phyloP scores from a whole-genome alignment of 2,329 filamentous ascomycete genomes.

The Fusarium denticulatum region DNA sequence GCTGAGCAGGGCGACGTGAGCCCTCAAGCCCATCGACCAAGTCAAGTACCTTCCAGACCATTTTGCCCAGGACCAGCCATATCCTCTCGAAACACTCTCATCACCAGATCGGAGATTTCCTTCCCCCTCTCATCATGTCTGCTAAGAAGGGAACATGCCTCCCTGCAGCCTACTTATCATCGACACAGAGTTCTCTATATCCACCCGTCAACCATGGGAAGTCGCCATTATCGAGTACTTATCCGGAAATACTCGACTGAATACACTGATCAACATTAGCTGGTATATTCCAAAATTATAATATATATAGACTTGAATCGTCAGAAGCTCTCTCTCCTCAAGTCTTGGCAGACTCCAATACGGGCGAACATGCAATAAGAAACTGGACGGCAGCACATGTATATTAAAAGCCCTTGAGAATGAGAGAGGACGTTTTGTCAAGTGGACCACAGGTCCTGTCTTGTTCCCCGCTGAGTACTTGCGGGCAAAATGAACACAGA shows the following conservation, averaged over 20 bases:
- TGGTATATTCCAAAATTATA: background rate
- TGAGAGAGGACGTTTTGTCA: too few relatives aligned
- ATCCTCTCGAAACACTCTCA: background rate
- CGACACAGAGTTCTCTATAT: background rate
- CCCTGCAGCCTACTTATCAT: background rate
- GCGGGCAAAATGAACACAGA: too few relatives aligned
- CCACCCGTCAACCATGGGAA: background rate
- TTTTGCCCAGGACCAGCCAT: background rate
- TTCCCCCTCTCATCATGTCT: background rate
- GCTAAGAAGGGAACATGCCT: background rate
- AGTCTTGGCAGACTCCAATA: background rate
- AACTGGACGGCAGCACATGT: background rate
- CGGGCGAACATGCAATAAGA: background rate
- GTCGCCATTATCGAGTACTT: background rate
- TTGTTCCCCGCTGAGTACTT: too few relatives aligned
- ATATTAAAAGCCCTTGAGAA: too few relatives aligned
- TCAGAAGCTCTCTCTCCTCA: background rate
- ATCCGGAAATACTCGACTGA: background rate
- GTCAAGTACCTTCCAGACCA: background rate
- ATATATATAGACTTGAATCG: background rate
- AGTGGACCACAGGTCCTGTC: too few relatives aligned
- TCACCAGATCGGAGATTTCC: background rate
- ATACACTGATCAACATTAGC: too few relatives aligned
- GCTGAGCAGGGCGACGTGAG: background rate
- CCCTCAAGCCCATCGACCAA: background rate